Evolutionary conservation across 2,329 filamentous ascomycete species (phyloP), one percentile per base, ranked within the genome.

Genomic region (Fusarium nanum): DNA sequence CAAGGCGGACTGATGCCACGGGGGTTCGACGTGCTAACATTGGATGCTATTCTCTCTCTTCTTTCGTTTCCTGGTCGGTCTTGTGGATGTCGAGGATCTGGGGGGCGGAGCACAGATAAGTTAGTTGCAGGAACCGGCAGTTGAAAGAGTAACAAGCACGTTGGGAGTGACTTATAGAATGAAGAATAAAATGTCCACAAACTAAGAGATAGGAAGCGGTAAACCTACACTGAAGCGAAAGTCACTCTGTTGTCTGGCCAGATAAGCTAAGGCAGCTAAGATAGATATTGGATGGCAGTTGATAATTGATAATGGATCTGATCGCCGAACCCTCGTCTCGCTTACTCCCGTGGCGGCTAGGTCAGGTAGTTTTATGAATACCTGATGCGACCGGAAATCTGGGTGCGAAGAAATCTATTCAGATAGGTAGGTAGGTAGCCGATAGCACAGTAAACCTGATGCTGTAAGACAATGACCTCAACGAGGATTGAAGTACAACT

Each of bases 21-120:
- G 64, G 64, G 67, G 56, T 66, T 64, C 67, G 68, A 60, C 65
- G 67, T 48, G 58, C 60, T 58, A 74, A 68, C 72, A 74, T 62
- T 54, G 41, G 30, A 46, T 72, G 30, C 20, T 46, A 16, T 59
- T 32, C 16, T 16, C 13, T 16, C 13, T 41, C 18, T 27, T 61
- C 37, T 53, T 23, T 47, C 37, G 42, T 56, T 41, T 53, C 46
- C 46, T 40, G 46, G 42, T 46, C 20, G 56, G 56, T 58, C 49
- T 20, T 52, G 55, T 50, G 60, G 68, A 69, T 48, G 53, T 37
- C 48, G 60, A 66, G 68, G 68, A 69, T 41, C 49, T 71, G 49
- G 23, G 47, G 48, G 41, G 42, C 47, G 47, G 63, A 68, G 52
- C 20, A 64, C 58, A 56, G 50, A 32, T 56, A 32, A 45, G 48